Percentiles rank a stretch among this genome's conserved stretches.
These are phyloP conservation scores for Fusarium vanettenii DNA, from an alignment of 2,329 filamentous ascomycete species.

Conservation along the genomic window DNA sequence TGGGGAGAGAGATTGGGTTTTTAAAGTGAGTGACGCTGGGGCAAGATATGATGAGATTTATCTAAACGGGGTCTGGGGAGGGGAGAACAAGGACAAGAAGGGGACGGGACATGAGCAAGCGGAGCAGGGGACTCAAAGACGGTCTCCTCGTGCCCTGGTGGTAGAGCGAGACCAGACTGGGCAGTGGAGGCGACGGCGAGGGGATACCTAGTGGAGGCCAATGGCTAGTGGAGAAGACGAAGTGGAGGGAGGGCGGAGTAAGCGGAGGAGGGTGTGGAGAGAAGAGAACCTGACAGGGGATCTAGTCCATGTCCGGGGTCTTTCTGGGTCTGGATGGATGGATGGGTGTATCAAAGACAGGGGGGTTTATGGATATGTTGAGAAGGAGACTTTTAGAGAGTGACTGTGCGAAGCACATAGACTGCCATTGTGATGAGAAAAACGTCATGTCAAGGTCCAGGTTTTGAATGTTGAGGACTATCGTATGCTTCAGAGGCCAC, in stretches of 20 bases:
- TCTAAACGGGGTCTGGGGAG: constrained; percentile 21
- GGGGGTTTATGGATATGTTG: constrained; percentile 22
- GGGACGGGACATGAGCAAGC: background rate
- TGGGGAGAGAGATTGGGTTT: constrained; percentile 37
- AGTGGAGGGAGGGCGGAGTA: constrained; percentile 41
- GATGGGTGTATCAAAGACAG: constrained; percentile 13
- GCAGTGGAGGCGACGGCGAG: constrained; percentile 19
- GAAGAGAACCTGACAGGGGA: constrained; percentile 21
- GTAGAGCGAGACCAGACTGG: constrained; percentile 1
- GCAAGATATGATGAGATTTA: constrained; percentile 26
- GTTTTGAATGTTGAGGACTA: constrained; percentile 7
- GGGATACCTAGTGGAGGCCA: constrained; percentile 14
- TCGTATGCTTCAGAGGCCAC: constrained; percentile 6
- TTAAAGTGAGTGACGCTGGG: constrained; percentile 35
- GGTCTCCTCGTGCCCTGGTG: constrained; percentile 1
- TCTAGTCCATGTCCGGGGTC: constrained; percentile 22
- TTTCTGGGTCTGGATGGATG: constrained; percentile 28
- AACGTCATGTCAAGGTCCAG: constrained; percentile 3
- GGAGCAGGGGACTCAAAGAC: constrained; percentile 20
- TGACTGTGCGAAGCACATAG: background rate
- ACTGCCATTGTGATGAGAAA: constrained; percentile 5
- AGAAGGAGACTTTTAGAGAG: constrained; percentile 10
- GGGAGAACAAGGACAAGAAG: constrained; percentile 13
- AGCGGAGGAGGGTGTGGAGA: constrained; percentile 32
- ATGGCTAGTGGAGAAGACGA: constrained; percentile 16